A percentile compares a stretch with the other conserved stretches of the same genome.
phyloP scores from a whole-genome alignment of 2,329 filamentous ascomycete genomes.

The Drechslerella coelobrocha region DNA sequence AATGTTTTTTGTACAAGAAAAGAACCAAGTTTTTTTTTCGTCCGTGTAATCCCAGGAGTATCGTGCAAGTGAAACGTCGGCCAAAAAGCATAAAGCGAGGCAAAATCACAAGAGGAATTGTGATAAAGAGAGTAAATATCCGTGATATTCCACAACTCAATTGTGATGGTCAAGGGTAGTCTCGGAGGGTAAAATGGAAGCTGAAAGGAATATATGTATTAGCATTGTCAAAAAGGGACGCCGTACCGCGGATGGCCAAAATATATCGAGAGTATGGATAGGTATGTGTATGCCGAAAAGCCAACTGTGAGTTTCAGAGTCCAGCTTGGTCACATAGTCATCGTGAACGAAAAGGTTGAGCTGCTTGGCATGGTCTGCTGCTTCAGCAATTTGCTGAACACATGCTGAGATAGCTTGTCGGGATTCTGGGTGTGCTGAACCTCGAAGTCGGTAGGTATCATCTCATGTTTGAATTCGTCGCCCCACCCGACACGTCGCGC shows the following conservation, averaged over 20 bases:
- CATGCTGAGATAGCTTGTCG: constrained; percentile 35
- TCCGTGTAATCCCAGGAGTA: constrained; percentile 49
- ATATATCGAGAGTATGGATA: not conserved
- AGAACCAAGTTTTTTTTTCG: constrained; percentile 16
- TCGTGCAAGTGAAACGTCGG: constrained; percentile 20
- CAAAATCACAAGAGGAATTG: not conserved
- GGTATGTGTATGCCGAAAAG: not conserved
- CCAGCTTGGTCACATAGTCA: constrained; percentile 42
- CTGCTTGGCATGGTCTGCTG: constrained; percentile 37
- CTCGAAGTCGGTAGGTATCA: constrained; percentile 67
- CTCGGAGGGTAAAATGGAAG: not conserved
- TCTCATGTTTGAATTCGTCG: constrained; percentile 72
- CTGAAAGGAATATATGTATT: too few species aligned
- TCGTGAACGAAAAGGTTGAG: constrained; percentile 47
- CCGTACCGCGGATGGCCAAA: too few species aligned
- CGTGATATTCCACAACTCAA: constrained; percentile 46
- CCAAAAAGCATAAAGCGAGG: constrained; percentile 10
- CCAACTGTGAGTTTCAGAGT: too few species aligned
- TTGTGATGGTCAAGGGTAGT: constrained; percentile 15
- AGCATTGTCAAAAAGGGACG: too few species aligned
- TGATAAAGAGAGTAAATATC: constrained; percentile 1
- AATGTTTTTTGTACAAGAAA: constrained; percentile 17
- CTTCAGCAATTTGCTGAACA: constrained; percentile 28
- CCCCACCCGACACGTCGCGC: constrained; percentile 82
- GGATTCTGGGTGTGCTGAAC: constrained; percentile 34